Evolutionary conservation across 2,329 filamentous ascomycete genomes (phyloP), one percentile per base, ranked within the genome.

Genomic region (Dryadomyces quercus-mongolicae): DNA sequence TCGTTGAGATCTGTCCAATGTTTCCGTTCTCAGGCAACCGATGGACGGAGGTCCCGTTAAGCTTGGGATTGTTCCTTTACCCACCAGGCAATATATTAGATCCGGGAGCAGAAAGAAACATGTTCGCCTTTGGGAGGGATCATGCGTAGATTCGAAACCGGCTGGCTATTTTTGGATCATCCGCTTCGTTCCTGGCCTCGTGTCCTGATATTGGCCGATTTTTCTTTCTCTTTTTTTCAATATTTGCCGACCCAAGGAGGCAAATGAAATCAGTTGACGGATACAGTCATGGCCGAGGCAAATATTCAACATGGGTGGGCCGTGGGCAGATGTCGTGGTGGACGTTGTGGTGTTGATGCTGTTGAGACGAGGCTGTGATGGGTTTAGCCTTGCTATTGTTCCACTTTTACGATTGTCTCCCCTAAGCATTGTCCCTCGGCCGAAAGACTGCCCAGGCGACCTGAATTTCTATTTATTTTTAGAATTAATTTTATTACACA

Each of bases 61-160:
- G 2, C 18, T 44, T 51, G 57, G 57, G 47, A 55, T 57, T 58
- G 59, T 48, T 60, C 56, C 49, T 49, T 51, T 54, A 48, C 49
- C 2, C 31, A 5, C 36, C 10, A 4, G 36, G 36, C 36, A 40
- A 40, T 40, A 12, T 40, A 40, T 40, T 31, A 3, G 36, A 4
- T 40, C n/a, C 49, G 16, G 38, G 22, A 34, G 12, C 48, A 40
- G 48, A 36, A 22, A 40, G 36, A 40, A 9, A 40, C 36, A 9
- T 16, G 34, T 31, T 31, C 25, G 25, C 25, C 25, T 31, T 8
- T 31, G 25, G 4, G 25, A 8, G 25, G 8, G 25, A 31, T 31
- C 25, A 31, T 31, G 4, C 4, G 25, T 31, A 5, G n/a, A 4
- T 31, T 31, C 25, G 25, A 31, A 8, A 31, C 25, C 25, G 25